A percentile compares a stretch with the other conserved stretches of the same genome.
phyloP scores from a whole-genome alignment of 345 rosid genomes.

The Aquilaria malaccensis region DNA sequence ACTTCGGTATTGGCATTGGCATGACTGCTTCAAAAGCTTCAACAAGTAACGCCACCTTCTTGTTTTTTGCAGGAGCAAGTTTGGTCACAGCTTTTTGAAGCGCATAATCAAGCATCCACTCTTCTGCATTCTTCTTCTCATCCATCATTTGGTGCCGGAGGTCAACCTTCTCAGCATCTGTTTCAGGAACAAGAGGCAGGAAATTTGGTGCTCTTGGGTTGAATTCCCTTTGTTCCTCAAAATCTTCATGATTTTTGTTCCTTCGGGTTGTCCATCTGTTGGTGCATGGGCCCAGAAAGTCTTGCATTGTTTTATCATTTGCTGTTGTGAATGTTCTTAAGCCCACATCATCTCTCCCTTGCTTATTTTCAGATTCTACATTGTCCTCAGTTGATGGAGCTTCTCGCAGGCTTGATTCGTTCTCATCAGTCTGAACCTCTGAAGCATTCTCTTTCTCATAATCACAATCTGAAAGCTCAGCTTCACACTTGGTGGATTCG shows the following conservation, averaged over 20 bases:
- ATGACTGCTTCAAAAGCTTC: constrained; percentile 85
- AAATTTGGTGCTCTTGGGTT: constrained; percentile 82
- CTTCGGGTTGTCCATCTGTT: constrained; percentile 30
- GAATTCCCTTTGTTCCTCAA: constrained; percentile 34
- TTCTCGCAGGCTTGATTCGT: constrained; percentile 5
- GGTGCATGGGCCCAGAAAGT: constrained; percentile 13
- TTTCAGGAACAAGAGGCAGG: constrained; percentile 47
- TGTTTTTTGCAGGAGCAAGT: constrained; percentile 72
- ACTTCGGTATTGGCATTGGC: constrained; percentile 44
- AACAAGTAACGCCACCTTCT: constrained; percentile 84
- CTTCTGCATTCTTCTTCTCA: constrained; percentile 72
- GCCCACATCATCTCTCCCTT: constrained; percentile 18
- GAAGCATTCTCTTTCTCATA: not conserved
- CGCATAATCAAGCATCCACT: constrained; percentile 93
- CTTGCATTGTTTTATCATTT: constrained; percentile 19
- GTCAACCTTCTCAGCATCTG: constrained; percentile 64
- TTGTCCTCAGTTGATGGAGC: constrained; percentile 13
- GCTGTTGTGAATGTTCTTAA: constrained; percentile 13
- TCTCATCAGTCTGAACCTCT: constrained; percentile 16
- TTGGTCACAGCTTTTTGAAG: constrained; percentile 68
- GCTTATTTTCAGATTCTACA: constrained; percentile 22
- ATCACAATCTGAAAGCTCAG: constrained; percentile 4
- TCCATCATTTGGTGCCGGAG: constrained; percentile 67
- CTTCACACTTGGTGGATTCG: constrained; percentile 2
- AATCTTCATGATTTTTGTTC: constrained; percentile 25